Evolutionary conservation across 2,329 filamentous ascomycete species (phyloP).

Genomic region (Colletotrichum chlorophyti): DNA sequence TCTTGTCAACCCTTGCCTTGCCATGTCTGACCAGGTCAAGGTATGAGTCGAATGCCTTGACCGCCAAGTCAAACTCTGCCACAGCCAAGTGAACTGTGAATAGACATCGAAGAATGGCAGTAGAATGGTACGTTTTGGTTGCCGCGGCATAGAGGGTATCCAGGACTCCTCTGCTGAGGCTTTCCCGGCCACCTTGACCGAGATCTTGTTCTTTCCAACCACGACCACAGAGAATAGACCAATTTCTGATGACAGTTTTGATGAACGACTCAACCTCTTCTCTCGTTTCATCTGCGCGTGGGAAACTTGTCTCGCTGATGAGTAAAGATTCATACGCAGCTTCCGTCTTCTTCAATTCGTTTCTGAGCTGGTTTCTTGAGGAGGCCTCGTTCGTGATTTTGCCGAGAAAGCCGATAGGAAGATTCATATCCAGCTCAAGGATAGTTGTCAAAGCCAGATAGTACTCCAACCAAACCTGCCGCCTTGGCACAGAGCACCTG

Average conservation of each 20-base stretch:
- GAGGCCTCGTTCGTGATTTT: conserved; percentile 54
- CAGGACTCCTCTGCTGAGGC: conserved; percentile 76
- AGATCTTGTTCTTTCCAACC: conserved; percentile 83
- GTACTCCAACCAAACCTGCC: conserved; percentile 84
- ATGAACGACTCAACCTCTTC: conserved; percentile 84
- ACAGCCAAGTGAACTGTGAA: conserved; percentile 88
- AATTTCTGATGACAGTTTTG: conserved; percentile 81
- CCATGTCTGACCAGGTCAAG: conserved; percentile 85
- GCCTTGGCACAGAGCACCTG: conserved; percentile 64
- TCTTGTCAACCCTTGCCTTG: conserved; percentile 84
- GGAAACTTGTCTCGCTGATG: conserved; percentile 81
- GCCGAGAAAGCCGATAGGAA: conserved; percentile 55
- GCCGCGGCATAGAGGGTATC: conserved; percentile 91
- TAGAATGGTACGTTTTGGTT: conserved; percentile 95
- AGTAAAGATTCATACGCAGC: conserved; percentile 80
- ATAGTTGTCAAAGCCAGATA: conserved; percentile 82
- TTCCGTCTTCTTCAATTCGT: conserved; percentile 83
- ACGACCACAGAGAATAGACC: conserved; percentile 80
- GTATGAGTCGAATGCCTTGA: conserved; percentile 92
- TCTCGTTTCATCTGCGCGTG: conserved; percentile 80
- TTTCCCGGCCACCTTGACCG: conserved; percentile 80
- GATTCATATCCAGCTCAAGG: conserved; percentile 70
- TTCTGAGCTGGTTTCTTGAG: conserved; percentile 68
- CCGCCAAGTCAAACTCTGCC: conserved; percentile 89
- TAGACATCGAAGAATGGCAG: conserved; percentile 81